Conservation (phyloP, 768 basidiomycete genomes). For the Amanita molliuscula region DNA sequence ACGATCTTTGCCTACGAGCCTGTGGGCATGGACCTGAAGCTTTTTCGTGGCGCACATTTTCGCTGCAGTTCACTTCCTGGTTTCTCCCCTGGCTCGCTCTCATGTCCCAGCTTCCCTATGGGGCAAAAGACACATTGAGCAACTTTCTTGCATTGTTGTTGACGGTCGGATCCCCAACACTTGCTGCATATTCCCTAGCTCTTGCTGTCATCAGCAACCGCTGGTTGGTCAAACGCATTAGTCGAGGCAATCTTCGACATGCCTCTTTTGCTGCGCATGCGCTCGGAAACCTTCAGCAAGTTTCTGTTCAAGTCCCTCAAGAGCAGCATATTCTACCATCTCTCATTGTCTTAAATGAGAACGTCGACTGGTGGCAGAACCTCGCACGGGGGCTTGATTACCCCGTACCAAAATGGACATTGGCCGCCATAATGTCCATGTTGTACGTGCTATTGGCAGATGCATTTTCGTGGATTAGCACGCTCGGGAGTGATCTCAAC, state of each 20-base stretch:
- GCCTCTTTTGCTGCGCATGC: constrained; percentile 19
- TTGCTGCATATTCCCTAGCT: constrained; percentile 34
- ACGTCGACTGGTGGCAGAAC: constrained; percentile 31
- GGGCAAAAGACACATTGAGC: constrained; percentile 25
- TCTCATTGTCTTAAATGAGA: constrained; percentile 29
- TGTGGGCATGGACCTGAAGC: constrained; percentile 18
- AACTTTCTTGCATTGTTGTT: constrained; percentile 32
- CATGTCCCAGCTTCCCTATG: constrained; percentile 41
- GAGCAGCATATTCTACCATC: constrained; percentile 23
- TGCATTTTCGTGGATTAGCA: constrained; percentile 21
- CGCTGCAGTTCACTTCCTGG: constrained; percentile 33
- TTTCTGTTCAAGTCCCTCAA: constrained; percentile 22
- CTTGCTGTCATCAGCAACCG: constrained; percentile 31
- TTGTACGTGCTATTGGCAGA: constrained; percentile 36
- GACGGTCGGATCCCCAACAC: constrained; percentile 31
- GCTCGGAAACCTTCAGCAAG: constrained; percentile 32
- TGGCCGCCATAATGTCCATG: constrained; percentile 28
- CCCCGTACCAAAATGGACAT: constrained; percentile 25
- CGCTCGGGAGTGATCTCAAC: constrained; percentile 9
- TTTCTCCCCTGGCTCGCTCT: constrained; percentile 38
- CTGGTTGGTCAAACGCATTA: constrained; percentile 26
- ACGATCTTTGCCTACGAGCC: background rate
- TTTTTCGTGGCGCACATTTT: constrained; percentile 24
- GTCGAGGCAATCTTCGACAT: constrained; percentile 20
- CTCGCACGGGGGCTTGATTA: constrained; percentile 22